Percentiles rank a stretch among this genome's conserved stretches.
phyloP scores from a whole-genome alignment of 768 basidiomycete genomes.

The Lactifluus pinguis region DNA sequence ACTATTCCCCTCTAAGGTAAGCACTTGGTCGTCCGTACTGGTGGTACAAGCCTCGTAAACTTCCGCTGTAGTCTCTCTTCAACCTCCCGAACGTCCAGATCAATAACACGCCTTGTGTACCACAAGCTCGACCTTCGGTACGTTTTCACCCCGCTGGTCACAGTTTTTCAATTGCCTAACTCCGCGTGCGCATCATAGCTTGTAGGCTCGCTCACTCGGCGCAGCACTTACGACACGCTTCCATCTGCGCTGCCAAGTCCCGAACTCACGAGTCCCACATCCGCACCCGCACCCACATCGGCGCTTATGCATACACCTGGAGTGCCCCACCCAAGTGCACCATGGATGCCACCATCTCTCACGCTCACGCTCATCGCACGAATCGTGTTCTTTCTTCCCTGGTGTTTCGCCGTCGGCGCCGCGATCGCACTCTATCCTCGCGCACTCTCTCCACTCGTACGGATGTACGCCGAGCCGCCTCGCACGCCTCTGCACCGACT shows the following conservation, averaged over 20 bases:
- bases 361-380: not conserved
- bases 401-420: constrained; percentile 16
- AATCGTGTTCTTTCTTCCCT: constrained; percentile 12
- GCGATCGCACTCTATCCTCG: constrained; percentile 8
- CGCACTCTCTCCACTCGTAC: constrained; percentile 3
- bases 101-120: not conserved
- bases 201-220: not conserved
- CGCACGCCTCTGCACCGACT: constrained; percentile 15
- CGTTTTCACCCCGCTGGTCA: not conserved
- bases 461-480: not conserved
- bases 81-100: constrained; percentile 8
- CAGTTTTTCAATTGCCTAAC: not conserved
- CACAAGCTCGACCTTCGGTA: not conserved
- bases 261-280: not conserved
- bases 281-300: not conserved
- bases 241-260: not conserved
- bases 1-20: not conserved
- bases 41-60: too few species aligned
- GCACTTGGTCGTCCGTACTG: not conserved
- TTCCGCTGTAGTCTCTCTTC: not conserved
- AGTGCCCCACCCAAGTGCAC: not conserved
- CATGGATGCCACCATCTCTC: not conserved
- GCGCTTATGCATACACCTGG: not conserved
- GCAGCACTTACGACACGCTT: constrained; percentile 2
- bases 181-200: not conserved